Conservation (phyloP, 2,329 filamentous ascomycete species). For the Pseudocercospora cruenta region DNA sequence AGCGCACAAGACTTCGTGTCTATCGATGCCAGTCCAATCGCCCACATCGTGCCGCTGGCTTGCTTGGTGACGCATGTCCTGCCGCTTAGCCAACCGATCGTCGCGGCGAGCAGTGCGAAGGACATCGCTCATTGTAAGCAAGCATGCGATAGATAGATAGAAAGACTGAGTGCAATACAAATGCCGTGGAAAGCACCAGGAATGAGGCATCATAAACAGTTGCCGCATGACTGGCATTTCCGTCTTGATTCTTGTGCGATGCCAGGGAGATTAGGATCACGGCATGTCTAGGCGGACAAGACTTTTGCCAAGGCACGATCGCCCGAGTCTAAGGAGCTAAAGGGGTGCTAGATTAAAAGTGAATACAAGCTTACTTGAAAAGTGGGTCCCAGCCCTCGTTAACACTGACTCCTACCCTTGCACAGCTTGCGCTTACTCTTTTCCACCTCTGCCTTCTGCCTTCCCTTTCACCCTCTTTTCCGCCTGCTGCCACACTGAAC, state of each 20-base stretch:
- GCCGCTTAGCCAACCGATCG: slow-evolving; percentile 24
- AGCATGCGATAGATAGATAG: not conserved
- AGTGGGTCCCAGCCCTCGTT: not conserved
- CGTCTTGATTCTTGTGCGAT: not conserved
- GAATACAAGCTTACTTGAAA: not conserved
- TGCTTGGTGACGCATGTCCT: slow-evolving; percentile 14
- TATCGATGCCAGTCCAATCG: slow-evolving; percentile 8
- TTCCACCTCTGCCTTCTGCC: not conserved
- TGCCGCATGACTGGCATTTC: not conserved
- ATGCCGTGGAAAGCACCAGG: slow-evolving; percentile 4
- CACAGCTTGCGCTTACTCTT: slow-evolving; percentile 1
- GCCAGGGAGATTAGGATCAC: not conserved
- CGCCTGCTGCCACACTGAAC: not conserved
- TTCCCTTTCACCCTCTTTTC: not conserved
- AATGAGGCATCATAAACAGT: not conserved
- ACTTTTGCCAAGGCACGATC: not conserved
- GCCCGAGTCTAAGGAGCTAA: not conserved
- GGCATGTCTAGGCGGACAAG: not conserved
- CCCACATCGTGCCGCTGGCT: slow-evolving; percentile 22
- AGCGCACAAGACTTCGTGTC: slow-evolving; percentile 25
- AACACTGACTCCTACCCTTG: not conserved
- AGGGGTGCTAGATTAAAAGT: not conserved
- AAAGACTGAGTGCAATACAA: not conserved
- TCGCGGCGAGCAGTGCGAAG: not conserved
- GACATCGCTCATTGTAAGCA: not conserved